Conservation (phyloP, 148 eudicot species). For the Vaccinium vitisidaea region DNA sequence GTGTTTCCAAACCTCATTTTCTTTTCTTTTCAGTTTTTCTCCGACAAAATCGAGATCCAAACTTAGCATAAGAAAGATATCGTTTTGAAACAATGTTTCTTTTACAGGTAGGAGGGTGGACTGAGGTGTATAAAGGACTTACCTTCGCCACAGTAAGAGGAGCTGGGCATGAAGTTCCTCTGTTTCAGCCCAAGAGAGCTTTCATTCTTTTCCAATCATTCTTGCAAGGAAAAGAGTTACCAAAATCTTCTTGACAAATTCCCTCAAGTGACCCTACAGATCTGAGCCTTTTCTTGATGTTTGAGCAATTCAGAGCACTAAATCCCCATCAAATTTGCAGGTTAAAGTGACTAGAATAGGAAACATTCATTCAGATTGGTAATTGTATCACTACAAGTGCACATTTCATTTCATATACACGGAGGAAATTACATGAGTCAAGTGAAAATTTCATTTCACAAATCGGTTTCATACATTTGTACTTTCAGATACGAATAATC, state of each 20-base stretch:
- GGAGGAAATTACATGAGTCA: background rate
- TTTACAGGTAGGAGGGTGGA: constrained; percentile 54
- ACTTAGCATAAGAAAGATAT: background rate
- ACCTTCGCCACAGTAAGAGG: constrained; percentile 55
- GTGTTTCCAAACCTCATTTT: background rate
- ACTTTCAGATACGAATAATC: background rate
- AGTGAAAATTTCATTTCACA: background rate
- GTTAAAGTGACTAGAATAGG: constrained; percentile 19
- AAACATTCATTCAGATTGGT: constrained; percentile 19
- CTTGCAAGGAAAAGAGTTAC: constrained; percentile 35
- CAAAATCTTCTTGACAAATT: constrained; percentile 21
- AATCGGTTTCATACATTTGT: background rate
- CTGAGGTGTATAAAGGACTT: constrained; percentile 42
- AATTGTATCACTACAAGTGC: constrained; percentile 1
- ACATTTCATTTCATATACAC: background rate
- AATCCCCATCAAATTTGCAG: background rate
- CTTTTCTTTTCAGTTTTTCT: background rate
- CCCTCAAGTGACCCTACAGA: background rate
- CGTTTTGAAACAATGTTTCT: background rate
- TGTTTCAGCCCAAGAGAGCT: constrained; percentile 46
- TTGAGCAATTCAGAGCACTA: constrained; percentile 3
- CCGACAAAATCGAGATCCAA: background rate
- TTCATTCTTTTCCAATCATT: constrained; percentile 38
- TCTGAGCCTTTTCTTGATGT: background rate
- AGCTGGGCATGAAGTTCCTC: constrained; percentile 58